A percentile compares a stretch with the other conserved stretches of the same genome.
Conservation (phyloP, 1,284 basidiomycete species). For the Boletus smithii region DNA sequence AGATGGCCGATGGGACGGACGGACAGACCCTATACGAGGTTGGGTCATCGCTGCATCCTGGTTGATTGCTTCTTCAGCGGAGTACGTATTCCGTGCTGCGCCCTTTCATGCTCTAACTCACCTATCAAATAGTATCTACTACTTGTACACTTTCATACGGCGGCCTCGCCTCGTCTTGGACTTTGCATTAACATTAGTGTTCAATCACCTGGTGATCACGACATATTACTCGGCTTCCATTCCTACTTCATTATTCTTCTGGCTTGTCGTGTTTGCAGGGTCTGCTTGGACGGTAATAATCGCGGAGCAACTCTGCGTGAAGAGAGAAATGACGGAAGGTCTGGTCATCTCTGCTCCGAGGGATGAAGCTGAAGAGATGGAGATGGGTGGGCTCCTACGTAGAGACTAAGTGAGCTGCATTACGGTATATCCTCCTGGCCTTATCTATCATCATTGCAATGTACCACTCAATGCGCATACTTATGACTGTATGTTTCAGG, state of each 20-base stretch:
- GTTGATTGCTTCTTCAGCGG: slow-evolving; percentile 73
- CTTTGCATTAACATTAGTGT: slow-evolving; percentile 85
- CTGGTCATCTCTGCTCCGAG: slow-evolving; percentile 52
- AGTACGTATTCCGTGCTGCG: slow-evolving; percentile 54
- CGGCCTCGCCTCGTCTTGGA: slow-evolving; percentile 93
- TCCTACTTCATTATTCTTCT: slow-evolving; percentile 89
- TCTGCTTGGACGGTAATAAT: slow-evolving; percentile 73
- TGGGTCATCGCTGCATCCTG: slow-evolving; percentile 88
- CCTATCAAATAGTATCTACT: slow-evolving; percentile 65
- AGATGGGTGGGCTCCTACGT: slow-evolving; percentile 55
- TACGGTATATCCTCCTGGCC: background rate
- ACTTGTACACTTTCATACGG: slow-evolving; percentile 83
- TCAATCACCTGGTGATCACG: slow-evolving; percentile 88
- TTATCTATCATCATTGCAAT: slow-evolving; percentile 18
- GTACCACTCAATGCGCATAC: slow-evolving; percentile 17
- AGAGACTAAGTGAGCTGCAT: slow-evolving; percentile 32
- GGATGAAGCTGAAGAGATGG: slow-evolving; percentile 48
- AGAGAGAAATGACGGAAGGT: slow-evolving; percentile 88
- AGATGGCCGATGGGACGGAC: slow-evolving; percentile 51
- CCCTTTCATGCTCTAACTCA: slow-evolving; percentile 17
- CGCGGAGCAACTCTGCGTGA: slow-evolving; percentile 91
- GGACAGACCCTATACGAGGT: slow-evolving; percentile 71
- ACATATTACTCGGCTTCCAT: slow-evolving; percentile 87
- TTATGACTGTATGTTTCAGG: slow-evolving; percentile 18
- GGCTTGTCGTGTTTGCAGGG: slow-evolving; percentile 73